phyloP scores from a whole-genome alignment of 805 yeast genomes.

The Myxozyma mucilagina region DNA sequence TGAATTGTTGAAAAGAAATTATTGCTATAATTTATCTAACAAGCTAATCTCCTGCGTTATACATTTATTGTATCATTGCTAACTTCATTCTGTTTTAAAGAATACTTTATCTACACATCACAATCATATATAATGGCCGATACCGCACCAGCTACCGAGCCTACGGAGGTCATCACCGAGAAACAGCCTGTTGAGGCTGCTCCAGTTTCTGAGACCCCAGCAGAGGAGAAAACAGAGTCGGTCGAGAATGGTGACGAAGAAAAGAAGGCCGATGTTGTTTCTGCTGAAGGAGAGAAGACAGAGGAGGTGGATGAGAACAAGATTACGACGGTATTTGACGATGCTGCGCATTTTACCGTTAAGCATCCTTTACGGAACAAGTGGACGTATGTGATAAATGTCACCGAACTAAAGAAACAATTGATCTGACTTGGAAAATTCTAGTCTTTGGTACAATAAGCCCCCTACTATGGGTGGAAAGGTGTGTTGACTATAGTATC shows the following conservation, averaged over 20 bases:
- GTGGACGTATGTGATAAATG: conserved; percentile 61
- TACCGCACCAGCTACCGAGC: conserved; percentile 16
- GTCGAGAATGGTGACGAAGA: background rate
- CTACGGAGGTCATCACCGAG: conserved; percentile 13
- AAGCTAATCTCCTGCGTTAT: background rate
- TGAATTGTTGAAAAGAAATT: background rate
- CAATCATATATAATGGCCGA: conserved; percentile 11
- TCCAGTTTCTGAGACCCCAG: background rate
- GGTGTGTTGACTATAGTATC: conserved; percentile 24
- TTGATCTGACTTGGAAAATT: background rate
- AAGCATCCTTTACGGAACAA: conserved; percentile 86
- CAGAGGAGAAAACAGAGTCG: background rate
- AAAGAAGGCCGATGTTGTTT: background rate
- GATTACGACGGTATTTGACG: conserved; percentile 55
- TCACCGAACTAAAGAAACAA: background rate
- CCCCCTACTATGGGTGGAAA: conserved; percentile 67
- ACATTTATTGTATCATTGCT: background rate
- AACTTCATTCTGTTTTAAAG: background rate
- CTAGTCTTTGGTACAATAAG: conserved; percentile 98
- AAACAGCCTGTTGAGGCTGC: conserved; percentile 11
- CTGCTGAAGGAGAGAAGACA: background rate
- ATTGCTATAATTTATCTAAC: background rate
- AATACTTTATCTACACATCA: background rate
- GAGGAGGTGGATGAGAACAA: conserved; percentile 22
- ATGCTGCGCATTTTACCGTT: conserved; percentile 56